Evolutionary conservation across 352 stramenopile species (phyloP), one percentile per base, ranked within the genome.

Genomic region (Pythium sp.): DNA sequence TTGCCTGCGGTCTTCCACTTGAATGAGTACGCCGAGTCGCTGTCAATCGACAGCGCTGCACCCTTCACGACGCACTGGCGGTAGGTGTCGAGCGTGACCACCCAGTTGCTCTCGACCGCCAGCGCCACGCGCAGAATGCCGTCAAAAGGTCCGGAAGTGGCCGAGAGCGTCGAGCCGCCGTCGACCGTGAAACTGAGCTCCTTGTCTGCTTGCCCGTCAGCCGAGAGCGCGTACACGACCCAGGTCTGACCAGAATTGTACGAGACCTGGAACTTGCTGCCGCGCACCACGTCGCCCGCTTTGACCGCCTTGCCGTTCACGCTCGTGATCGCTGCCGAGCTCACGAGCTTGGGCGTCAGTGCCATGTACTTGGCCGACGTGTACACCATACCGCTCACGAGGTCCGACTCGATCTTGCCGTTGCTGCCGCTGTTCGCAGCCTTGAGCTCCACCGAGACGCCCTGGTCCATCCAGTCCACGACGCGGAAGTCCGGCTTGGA

Each of bases 301-400:
- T 91, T 90, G 18, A 91, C 67, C 4, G 49, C 89, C 24, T 89
- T 65, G 11, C 53, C 41, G n/a, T 76, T 64, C 54, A 32, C 77
- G 72, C 20, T 78, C 56, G 68, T 70, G 65, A 91, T 86, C 15
- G 68, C 63, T n/a, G 77, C 64, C 53, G 24, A 77, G 6, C 76
- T 78, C 15, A 79, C 62, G 8, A 91, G 41, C 58, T 76, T 77
- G 5, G 84, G 86, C 24, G 78, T 84, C 32, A 94, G 77, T 7
- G 70, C 57, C 32, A 75, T 64, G 63, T 91, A 93, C 18, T 62
- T 86, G n/a, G 81, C 81, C 46, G 72, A 75, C 12, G 79, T 67
- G 68, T 82, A 94, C 36, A 82, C 75, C 86, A 94, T 94, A 41
- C 82, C 86, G 32, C 73, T 90, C 51, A 93, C 80, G 51, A 90